Evolutionary conservation across 352 stramenopile genomes (phyloP).

Genomic region (Blastocystis sp.): DNA sequence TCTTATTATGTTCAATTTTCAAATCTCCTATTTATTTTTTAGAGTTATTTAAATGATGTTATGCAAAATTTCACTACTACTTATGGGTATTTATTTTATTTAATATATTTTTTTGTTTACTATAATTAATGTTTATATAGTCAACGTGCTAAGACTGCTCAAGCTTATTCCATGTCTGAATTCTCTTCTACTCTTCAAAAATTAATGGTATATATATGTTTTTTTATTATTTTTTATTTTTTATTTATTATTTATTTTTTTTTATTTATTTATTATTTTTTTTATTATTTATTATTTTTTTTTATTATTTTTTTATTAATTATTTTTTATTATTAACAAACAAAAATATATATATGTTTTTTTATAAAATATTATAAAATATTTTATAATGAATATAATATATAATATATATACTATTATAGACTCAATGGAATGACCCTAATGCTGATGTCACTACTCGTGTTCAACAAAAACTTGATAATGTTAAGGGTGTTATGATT

Average conservation of each 20-base stretch:
- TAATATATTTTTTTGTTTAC: too few species aligned
- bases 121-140: too few species aligned
- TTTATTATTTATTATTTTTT: too few species aligned
- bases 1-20: neutral
- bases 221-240: neutral
- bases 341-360: too few species aligned
- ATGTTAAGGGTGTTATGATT: slow-evolving; percentile 91
- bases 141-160: slow-evolving; percentile 20
- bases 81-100: neutral
- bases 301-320: too few species aligned
- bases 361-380: too few species aligned
- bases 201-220: neutral
- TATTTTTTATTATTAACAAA: too few species aligned
- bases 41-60: slow-evolving; percentile 22
- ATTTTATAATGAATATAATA: too few species aligned
- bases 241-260: too few species aligned
- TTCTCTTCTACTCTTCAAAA: slow-evolving; percentile 11
- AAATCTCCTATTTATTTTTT: too few species aligned
- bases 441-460: slow-evolving; percentile 69
- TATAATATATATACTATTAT: too few species aligned
- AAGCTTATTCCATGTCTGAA: slow-evolving; percentile 24
- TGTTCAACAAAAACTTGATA: slow-evolving; percentile 81
- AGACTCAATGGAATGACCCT: slow-evolving; percentile 50
- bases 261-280: too few species aligned
- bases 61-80: slow-evolving; percentile 8